Evolutionary conservation across 1,139 yeast genomes (phyloP).

Genomic region (Yamadazyma taylorii): DNA sequence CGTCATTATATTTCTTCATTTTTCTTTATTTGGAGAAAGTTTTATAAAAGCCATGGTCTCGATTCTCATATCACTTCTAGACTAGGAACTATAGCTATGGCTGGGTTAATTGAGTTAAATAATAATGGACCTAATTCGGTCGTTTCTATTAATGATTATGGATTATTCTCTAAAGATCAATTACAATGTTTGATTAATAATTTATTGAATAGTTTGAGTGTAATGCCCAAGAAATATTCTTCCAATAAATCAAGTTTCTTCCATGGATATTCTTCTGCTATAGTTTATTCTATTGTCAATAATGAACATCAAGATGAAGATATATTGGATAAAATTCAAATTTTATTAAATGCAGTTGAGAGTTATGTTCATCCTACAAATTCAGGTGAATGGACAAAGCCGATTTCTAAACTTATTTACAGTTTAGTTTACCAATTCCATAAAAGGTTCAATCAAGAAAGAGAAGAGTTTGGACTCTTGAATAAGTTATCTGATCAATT

Average conservation of each 20-base stretch:
- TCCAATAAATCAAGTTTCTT: slow-evolving; percentile 45
- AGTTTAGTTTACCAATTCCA: slow-evolving; percentile 59
- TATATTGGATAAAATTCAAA: slow-evolving; percentile 53
- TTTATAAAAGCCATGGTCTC: slow-evolving; percentile 55
- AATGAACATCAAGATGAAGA: slow-evolving; percentile 40
- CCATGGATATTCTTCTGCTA: slow-evolving; percentile 60
- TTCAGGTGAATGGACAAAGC: slow-evolving; percentile 77
- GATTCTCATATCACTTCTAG: slow-evolving; percentile 70
- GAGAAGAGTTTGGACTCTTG: slow-evolving; percentile 37
- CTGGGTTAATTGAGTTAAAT: slow-evolving; percentile 36
- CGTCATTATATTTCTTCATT: slow-evolving; percentile 62
- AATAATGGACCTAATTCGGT: slow-evolving; percentile 22
- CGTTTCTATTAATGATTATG: slow-evolving; percentile 38
- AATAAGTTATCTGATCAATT: slow-evolving; percentile 45
- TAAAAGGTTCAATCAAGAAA: slow-evolving; percentile 53
- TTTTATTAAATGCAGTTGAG: slow-evolving; percentile 67
- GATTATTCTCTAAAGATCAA: slow-evolving; percentile 66
- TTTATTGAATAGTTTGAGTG: slow-evolving; percentile 52
- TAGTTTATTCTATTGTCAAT: slow-evolving; percentile 59
- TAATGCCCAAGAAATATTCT: slow-evolving; percentile 40
- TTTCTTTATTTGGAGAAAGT: slow-evolving; percentile 73
- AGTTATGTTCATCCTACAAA: slow-evolving; percentile 93
- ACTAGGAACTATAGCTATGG: slow-evolving; percentile 62
- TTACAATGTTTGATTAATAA: slow-evolving; percentile 57
- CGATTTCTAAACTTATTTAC: slow-evolving; percentile 64